Conservation (phyloP, 805 yeast species). For the Suhomyces sp. region DNA sequence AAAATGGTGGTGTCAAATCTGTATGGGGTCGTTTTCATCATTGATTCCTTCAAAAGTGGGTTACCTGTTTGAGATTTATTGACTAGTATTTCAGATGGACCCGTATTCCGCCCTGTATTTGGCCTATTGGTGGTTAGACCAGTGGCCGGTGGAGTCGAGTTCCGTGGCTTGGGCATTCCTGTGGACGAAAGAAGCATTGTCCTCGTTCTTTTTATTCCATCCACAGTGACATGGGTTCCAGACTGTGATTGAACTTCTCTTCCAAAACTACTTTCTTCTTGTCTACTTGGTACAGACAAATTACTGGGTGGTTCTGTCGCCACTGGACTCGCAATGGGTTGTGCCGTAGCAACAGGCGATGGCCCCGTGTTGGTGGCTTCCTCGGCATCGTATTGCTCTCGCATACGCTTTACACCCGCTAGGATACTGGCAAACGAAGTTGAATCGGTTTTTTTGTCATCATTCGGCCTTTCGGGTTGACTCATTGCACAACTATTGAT, state of each 20-base stretch:
- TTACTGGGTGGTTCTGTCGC: neutral
- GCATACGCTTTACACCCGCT: constrained; percentile 63
- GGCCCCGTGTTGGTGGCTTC: neutral
- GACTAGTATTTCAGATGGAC: constrained; percentile 13
- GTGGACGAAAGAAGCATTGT: neutral
- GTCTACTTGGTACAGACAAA: neutral
- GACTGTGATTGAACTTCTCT: neutral
- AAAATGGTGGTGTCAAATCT: constrained; percentile 53
- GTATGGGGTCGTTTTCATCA: constrained; percentile 50
- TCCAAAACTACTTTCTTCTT: neutral
- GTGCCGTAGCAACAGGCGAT: neutral
- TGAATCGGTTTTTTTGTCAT: constrained; percentile 37
- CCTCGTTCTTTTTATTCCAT: constrained; percentile 1
- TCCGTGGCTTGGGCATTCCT: neutral
- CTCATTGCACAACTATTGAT: neutral
- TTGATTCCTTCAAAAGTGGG: constrained; percentile 53
- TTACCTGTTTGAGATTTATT: constrained; percentile 65
- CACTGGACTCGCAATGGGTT: neutral
- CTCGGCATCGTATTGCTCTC: constrained; percentile 40
- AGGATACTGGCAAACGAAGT: constrained; percentile 69
- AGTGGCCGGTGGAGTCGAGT: neutral
- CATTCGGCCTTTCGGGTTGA: neutral
- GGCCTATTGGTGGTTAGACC: neutral
- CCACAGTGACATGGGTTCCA: neutral
- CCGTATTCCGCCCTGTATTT: neutral